A percentile compares a stretch with the other conserved stretches of the same genome.
Conservation (phyloP, 2,329 filamentous ascomycete genomes). For the Aspergillus texensis region DNA sequence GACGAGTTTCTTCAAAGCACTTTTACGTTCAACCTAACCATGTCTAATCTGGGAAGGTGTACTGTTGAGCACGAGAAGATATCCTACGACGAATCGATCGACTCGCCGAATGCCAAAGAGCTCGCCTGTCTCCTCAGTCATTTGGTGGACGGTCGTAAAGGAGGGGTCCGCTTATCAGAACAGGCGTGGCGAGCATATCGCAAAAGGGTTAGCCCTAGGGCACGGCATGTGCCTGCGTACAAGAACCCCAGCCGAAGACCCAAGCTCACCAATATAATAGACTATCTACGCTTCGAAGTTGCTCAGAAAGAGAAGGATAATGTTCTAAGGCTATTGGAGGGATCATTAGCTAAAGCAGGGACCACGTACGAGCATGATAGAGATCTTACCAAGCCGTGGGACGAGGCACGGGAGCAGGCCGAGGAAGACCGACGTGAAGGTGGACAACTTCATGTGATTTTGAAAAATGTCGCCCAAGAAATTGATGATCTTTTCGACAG, state of each 20-base stretch:
- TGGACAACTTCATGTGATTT: slow-evolving; percentile 19
- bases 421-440: slow-evolving; percentile 16
- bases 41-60: slow-evolving; percentile 55
- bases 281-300: slow-evolving; percentile 48
- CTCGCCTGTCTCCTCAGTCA: slow-evolving; percentile 48
- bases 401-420: slow-evolving; percentile 25
- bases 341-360: slow-evolving; percentile 27
- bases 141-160: slow-evolving; percentile 50
- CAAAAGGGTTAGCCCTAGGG: slow-evolving; percentile 33
- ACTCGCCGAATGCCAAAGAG: slow-evolving; percentile 35
- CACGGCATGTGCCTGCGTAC: slow-evolving; percentile 41
- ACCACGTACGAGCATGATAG: slow-evolving; percentile 29
- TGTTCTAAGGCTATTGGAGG: slow-evolving; percentile 36
- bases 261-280: slow-evolving; percentile 44
- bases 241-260: slow-evolving; percentile 27
- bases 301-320: slow-evolving; percentile 33
- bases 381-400: slow-evolving; percentile 39
- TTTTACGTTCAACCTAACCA: slow-evolving; percentile 51
- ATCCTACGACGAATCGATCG: slow-evolving; percentile 55
- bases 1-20: slow-evolving; percentile 46
- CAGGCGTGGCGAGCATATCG: slow-evolving; percentile 43
- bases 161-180: slow-evolving; percentile 45
- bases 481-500: slow-evolving; percentile 22
- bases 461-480: slow-evolving; percentile 23
- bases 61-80: slow-evolving; percentile 55